Conservation (phyloP, 257 asterid species). For the Anisodus acutangulus region DNA sequence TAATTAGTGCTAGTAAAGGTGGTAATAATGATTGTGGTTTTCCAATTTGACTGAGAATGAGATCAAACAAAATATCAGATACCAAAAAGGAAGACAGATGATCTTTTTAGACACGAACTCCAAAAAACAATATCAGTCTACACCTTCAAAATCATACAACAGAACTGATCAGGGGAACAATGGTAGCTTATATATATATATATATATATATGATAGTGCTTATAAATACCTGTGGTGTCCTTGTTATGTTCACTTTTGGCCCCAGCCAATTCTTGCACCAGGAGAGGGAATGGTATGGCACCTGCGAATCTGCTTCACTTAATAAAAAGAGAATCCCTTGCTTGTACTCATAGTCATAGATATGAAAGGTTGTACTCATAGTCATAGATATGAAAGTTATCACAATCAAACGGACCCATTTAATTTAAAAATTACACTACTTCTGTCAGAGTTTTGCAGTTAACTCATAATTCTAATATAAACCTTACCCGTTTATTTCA, state of each 20-base stretch:
- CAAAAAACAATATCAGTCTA: not conserved
- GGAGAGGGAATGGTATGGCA: conserved; percentile 93
- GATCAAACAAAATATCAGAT: conserved; percentile 13
- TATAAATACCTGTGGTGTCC: conserved; percentile 89
- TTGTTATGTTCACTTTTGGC: conserved; percentile 84
- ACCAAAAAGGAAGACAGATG: not conserved
- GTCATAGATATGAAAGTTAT: conserved; percentile 18
- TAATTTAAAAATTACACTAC: conserved; percentile 17
- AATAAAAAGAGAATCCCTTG: conserved; percentile 30
- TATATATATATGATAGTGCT: not conserved
- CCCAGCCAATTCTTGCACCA: conserved; percentile 99
- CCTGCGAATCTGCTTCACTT: conserved; percentile 54
- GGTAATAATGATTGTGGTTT: not conserved
- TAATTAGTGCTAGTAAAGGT: not conserved
- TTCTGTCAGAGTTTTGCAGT: conserved; percentile 18
- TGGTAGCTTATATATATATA: conserved; percentile 12
- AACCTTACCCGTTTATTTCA: not conserved
- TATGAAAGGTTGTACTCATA: conserved; percentile 12
- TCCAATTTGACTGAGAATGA: conserved; percentile 7
- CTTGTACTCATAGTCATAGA: conserved; percentile 28
- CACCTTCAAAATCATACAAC: not conserved
- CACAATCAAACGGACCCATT: not conserved
- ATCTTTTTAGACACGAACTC: not conserved
- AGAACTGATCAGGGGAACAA: conserved; percentile 21
- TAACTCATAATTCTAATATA: conserved; percentile 12